phyloP scores from a whole-genome alignment of 148 eudicot species.

The Amaranthus palmeri region DNA sequence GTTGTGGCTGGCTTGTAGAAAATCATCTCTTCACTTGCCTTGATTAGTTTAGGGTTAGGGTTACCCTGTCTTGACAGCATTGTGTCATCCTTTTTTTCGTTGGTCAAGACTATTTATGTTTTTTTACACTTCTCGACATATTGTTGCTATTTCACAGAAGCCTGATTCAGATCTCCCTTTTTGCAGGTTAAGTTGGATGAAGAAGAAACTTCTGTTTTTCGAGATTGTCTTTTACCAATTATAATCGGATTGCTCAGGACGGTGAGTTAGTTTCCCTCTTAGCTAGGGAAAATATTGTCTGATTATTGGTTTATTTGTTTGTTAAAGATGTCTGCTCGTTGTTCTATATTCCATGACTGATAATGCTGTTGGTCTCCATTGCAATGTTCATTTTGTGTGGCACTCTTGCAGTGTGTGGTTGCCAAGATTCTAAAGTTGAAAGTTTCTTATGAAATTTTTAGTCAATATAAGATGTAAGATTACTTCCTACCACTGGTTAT shows the following conservation, averaged over 20 bases:
- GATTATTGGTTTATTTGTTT: not conserved
- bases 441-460: not conserved
- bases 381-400: not conserved
- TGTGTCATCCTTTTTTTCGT: not conserved
- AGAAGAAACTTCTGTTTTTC: conserved; percentile 62
- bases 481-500: not conserved
- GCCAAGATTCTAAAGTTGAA: conserved; percentile 2
- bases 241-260: conserved; percentile 91
- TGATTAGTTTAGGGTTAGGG: not conserved
- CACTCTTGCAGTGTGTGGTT: not conserved
- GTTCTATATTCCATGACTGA: conserved; percentile 2
- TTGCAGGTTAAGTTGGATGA: conserved; percentile 63
- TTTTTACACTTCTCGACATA: not conserved
- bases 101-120: conserved; percentile 1
- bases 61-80: not conserved
- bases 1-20: not conserved
- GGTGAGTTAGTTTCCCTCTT: conserved; percentile 39
- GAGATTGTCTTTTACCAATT: conserved; percentile 80
- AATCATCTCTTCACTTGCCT: not conserved
- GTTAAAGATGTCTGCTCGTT: not conserved
- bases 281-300: not conserved
- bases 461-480: not conserved
- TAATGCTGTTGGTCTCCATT: not conserved
- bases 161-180: conserved; percentile 11
- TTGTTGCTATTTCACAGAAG: not conserved